Evolutionary conservation across 1,139 yeast species (phyloP).

Genomic region (Scheffersomyces titani): DNA sequence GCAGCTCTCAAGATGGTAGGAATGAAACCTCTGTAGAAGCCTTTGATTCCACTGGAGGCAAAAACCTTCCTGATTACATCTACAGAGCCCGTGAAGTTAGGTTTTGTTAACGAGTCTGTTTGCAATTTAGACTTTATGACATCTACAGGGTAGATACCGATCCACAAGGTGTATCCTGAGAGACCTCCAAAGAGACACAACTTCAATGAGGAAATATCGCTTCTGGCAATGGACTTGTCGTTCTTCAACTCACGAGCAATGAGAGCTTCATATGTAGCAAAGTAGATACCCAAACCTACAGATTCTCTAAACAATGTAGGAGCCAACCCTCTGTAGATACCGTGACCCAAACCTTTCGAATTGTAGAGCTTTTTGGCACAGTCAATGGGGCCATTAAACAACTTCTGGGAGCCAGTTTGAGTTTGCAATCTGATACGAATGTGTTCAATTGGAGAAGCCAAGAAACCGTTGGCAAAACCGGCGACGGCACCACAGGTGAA

Average conservation of each 20-base stretch:
- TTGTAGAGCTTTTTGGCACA: constrained; percentile 62
- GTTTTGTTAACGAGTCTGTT: constrained; percentile 64
- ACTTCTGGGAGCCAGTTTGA: constrained; percentile 54
- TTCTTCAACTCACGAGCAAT: constrained; percentile 59
- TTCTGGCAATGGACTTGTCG: constrained; percentile 44
- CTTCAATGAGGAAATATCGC: constrained; percentile 81
- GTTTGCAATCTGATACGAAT: constrained; percentile 89
- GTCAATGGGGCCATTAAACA: constrained; percentile 77
- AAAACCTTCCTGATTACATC: constrained; percentile 58
- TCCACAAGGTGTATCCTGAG: constrained; percentile 88
- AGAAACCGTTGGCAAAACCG: constrained; percentile 82
- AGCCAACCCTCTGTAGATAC: constrained; percentile 72
- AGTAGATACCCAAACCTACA: constrained; percentile 86
- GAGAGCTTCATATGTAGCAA: constrained; percentile 84
- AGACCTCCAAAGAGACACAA: constrained; percentile 80
- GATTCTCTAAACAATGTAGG: constrained; percentile 86
- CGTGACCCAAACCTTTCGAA: constrained; percentile 53
- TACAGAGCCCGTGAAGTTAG: constrained; percentile 50
- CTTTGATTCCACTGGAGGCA: constrained; percentile 60
- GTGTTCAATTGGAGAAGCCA: constrained; percentile 92
- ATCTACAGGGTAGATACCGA: constrained; percentile 78
- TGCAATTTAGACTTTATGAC: constrained; percentile 84
- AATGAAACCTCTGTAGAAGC: constrained; percentile 83
- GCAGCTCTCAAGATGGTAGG: constrained; percentile 95
- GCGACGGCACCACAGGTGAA: constrained; percentile 85